Evolutionary conservation across 345 rosid species (phyloP).

Genomic region (Reutealis trisperma): DNA sequence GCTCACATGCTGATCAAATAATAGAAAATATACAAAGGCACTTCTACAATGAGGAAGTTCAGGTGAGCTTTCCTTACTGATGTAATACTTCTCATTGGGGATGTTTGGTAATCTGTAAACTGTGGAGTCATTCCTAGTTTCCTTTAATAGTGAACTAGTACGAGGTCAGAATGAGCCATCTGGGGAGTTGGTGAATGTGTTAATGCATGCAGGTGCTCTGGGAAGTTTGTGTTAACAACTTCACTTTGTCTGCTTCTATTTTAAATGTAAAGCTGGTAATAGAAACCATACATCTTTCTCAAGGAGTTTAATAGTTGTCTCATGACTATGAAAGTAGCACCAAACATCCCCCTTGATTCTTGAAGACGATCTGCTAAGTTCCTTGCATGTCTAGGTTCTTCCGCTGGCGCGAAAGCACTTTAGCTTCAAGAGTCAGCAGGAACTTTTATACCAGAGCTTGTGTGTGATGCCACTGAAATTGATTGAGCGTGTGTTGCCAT

Average conservation of each 20-base stretch:
- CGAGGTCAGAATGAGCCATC: background rate
- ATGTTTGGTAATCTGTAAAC: conserved; percentile 16
- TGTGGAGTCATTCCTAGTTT: conserved; percentile 14
- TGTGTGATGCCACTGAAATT: conserved; percentile 87
- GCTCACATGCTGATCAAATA: conserved; percentile 86
- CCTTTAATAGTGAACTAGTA: background rate
- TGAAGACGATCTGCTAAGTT: conserved; percentile 24
- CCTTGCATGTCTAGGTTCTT: conserved; percentile 63
- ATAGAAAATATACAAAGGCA: conserved; percentile 73
- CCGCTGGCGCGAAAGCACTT: conserved; percentile 77
- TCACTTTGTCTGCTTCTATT: background rate
- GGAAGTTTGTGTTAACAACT: conserved; percentile 3
- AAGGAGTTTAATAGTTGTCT: background rate
- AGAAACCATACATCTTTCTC: conserved; percentile 6
- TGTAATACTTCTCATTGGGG: background rate
- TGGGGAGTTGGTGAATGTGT: conserved; percentile 1
- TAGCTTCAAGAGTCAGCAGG: conserved; percentile 70
- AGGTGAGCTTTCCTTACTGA: conserved; percentile 48
- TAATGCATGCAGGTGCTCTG: conserved; percentile 5
- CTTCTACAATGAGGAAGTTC: conserved; percentile 79
- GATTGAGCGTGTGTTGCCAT: conserved; percentile 88
- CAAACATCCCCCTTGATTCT: conserved; percentile 10
- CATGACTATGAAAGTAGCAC: conserved; percentile 7
- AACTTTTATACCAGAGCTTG: conserved; percentile 79
- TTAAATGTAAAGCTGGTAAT: conserved; percentile 3